phyloP scores from a whole-genome alignment of 257 asterid species.

The Fraxinus pennsylvanica region DNA sequence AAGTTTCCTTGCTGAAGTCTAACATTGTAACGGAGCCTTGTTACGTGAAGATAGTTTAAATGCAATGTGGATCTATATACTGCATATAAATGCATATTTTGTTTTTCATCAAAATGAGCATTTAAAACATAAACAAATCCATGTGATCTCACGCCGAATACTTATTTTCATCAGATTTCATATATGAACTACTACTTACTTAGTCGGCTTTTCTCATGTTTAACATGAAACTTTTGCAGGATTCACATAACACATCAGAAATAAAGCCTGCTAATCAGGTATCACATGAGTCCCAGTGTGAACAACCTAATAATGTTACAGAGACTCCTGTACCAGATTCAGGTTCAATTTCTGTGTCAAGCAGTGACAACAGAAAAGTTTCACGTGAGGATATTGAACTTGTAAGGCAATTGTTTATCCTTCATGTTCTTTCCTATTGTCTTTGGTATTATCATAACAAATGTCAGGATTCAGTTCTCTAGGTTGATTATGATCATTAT shows the following conservation, averaged over 20 bases:
- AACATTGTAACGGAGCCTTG: background rate
- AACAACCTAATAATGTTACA: slow-evolving; percentile 38
- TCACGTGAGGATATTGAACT: slow-evolving; percentile 73
- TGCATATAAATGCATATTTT: background rate
- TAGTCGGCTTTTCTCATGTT: background rate
- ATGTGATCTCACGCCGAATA: too few species aligned
- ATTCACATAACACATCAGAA: slow-evolving; percentile 41
- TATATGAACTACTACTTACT: background rate
- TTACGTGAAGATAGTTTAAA: background rate
- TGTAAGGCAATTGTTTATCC: slow-evolving; percentile 36
- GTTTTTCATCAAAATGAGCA: background rate
- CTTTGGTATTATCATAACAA: background rate
- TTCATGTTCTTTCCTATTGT: background rate
- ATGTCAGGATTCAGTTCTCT: background rate
- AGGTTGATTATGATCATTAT: background rate
- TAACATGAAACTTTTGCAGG: slow-evolving; percentile 34
- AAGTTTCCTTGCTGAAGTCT: background rate
- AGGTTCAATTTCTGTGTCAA: slow-evolving; percentile 62
- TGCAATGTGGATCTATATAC: background rate
- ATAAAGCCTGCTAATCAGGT: slow-evolving; percentile 43
- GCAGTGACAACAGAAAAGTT: slow-evolving; percentile 62
- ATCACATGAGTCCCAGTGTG: slow-evolving; percentile 52
- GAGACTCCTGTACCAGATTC: slow-evolving; percentile 62
- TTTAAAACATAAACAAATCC: background rate
- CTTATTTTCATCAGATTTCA: background rate